Conservation (phyloP, 2,329 filamentous ascomycete species). For the Ophiognomonia clavigignenti-juglandacearum region DNA sequence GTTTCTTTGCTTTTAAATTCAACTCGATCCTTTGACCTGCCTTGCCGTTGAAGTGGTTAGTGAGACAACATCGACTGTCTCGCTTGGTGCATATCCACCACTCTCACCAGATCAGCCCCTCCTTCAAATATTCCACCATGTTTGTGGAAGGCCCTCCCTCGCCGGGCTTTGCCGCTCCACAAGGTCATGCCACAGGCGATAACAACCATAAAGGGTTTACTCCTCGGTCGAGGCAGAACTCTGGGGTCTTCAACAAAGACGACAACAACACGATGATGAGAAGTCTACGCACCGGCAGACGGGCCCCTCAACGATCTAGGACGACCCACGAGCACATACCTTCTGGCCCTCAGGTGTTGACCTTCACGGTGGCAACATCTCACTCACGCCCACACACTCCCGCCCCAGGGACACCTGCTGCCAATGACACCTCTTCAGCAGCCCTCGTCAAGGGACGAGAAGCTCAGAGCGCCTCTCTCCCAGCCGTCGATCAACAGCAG, state of each 20-base stretch:
- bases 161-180: slow-evolving; percentile 5
- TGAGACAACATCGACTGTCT: neutral
- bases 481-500: neutral
- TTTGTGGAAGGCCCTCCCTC: slow-evolving; percentile 12
- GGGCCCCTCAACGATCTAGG: slow-evolving; percentile 15
- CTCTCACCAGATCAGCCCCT: neutral
- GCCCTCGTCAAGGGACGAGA: neutral
- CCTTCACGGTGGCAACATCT: slow-evolving; percentile 8
- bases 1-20: too few relatives aligned
- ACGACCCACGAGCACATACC: slow-evolving; percentile 17
- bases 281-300: slow-evolving; percentile 25
- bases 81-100: too few relatives aligned
- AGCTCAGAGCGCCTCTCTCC: neutral
- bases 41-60: slow-evolving; percentile 2
- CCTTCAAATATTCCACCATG: slow-evolving; percentile 1
- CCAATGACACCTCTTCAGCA: neutral
- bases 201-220: slow-evolving; percentile 11
- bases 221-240: slow-evolving; percentile 18
- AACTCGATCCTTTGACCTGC: neutral
- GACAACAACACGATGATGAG: slow-evolving; percentile 32
- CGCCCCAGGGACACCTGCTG: neutral
- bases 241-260: slow-evolving; percentile 30
- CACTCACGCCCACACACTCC: slow-evolving; percentile 7
- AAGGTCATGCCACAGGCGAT: slow-evolving; percentile 4
- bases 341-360: slow-evolving; percentile 12